phyloP scores from a whole-genome alignment of 306 rosid genomes.

The Clitoria ternatea region DNA sequence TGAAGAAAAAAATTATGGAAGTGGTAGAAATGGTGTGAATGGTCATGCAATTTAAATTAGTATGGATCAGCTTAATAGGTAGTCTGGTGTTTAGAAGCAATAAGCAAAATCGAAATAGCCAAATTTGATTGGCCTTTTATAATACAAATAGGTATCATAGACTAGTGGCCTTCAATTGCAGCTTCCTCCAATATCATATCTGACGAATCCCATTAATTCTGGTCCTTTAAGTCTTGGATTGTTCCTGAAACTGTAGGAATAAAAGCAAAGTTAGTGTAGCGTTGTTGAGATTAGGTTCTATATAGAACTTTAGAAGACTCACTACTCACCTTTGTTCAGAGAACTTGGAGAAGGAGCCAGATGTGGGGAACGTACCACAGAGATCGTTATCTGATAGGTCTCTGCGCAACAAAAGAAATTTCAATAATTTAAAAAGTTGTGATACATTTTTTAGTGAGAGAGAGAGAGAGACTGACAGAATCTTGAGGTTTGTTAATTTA shows the following conservation, averaged over 20 bases:
- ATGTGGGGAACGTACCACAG: slow-evolving; percentile 74
- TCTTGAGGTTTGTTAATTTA: slow-evolving; percentile 66
- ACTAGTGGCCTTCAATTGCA: slow-evolving; percentile 48
- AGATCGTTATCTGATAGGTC: slow-evolving; percentile 77
- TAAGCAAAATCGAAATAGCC: not conserved
- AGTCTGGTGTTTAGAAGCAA: not conserved
- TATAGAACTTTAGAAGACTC: no score
- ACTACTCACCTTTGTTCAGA: slow-evolving; percentile 56
- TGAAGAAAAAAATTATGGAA: no score
- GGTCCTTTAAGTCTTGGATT: slow-evolving; percentile 85
- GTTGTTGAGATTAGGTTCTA: no score
- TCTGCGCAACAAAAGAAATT: slow-evolving; percentile 28
- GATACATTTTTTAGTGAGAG: no score
- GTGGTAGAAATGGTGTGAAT: not conserved
- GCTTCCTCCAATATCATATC: slow-evolving; percentile 69
- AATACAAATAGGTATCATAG: not conserved
- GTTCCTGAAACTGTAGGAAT: slow-evolving; percentile 65
- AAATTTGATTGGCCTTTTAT: not conserved
- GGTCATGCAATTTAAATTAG: not conserved
- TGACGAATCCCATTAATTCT: slow-evolving; percentile 86
- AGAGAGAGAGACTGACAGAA: slow-evolving; percentile 42
- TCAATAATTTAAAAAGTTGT: not conserved
- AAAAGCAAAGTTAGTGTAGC: not conserved
- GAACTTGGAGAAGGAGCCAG: slow-evolving; percentile 70
- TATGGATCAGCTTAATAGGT: not conserved